Percentiles rank a stretch among this genome's conserved stretches.
Conservation (phyloP, 2,329 filamentous ascomycete genomes). For the Pseudocercospora cruenta region DNA sequence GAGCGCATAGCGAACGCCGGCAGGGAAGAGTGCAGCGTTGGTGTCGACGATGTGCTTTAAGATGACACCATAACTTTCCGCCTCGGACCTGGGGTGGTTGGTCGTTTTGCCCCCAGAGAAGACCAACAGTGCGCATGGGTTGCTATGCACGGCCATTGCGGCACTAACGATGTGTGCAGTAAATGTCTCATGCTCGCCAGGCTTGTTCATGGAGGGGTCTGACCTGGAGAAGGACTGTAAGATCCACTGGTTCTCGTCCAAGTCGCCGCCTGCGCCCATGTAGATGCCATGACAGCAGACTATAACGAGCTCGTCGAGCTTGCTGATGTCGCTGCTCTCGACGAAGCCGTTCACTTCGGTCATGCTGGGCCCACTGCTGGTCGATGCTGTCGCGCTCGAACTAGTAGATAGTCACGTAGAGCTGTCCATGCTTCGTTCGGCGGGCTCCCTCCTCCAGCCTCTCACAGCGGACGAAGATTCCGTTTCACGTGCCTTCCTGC, state of each 20-base stretch:
- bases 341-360: slow-evolving; percentile 25
- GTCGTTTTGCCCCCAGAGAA: slow-evolving; percentile 69
- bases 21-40: slow-evolving; percentile 26
- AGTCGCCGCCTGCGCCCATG: slow-evolving; percentile 48
- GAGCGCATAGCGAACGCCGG: slow-evolving; percentile 24
- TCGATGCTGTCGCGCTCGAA: background rate
- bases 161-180: slow-evolving; percentile 73
- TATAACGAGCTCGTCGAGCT: slow-evolving; percentile 63
- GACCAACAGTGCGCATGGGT: slow-evolving; percentile 57
- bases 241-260: slow-evolving; percentile 56
- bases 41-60: slow-evolving; percentile 25
- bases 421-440: background rate
- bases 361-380: slow-evolving; percentile 23
- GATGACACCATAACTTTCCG: slow-evolving; percentile 31
- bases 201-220: slow-evolving; percentile 44
- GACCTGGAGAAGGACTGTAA: slow-evolving; percentile 72
- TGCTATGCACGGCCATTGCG: slow-evolving; percentile 55
- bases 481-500: background rate
- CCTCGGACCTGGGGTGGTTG: slow-evolving; percentile 33
- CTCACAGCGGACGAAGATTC: slow-evolving; percentile 5
- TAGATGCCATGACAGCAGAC: slow-evolving; percentile 87
- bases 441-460: background rate
- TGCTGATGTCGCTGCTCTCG: slow-evolving; percentile 25
- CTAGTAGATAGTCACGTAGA: background rate
- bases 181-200: slow-evolving; percentile 77